Evolutionary conservation across 352 stramenopile species (phyloP).

Genomic region (Globisporangium spiculum): DNA sequence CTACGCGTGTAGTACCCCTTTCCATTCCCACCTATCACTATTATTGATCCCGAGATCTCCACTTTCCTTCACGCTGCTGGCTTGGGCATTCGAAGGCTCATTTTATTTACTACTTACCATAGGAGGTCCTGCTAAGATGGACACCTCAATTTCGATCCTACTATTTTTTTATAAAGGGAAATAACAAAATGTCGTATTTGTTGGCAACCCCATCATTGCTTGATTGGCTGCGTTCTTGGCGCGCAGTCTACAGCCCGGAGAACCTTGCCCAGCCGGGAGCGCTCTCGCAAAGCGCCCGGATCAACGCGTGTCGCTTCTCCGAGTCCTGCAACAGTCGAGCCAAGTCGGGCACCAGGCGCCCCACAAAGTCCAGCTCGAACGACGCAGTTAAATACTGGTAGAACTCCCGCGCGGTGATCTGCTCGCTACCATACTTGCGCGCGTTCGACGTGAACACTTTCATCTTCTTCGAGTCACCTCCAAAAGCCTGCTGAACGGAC

Average conservation of each 20-base stretch:
- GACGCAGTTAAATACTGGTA: slow-evolving; percentile 89
- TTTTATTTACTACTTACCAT: slow-evolving; percentile 18
- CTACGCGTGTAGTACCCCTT: slow-evolving; percentile 28
- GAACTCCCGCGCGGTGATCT: slow-evolving; percentile 85
- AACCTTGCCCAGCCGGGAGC: slow-evolving; percentile 82
- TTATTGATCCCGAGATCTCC: neutral
- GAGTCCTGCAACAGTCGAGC: slow-evolving; percentile 81
- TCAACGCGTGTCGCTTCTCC: slow-evolving; percentile 81
- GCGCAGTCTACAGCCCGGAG: slow-evolving; percentile 51
- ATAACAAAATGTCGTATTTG: slow-evolving; percentile 3
- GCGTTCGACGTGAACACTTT: slow-evolving; percentile 83
- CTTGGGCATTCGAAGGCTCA: slow-evolving; percentile 1
- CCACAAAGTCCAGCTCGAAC: slow-evolving; percentile 87
- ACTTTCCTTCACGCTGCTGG: too few species aligned
- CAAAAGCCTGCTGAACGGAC: slow-evolving; percentile 65
- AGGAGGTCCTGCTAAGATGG: slow-evolving; percentile 1
- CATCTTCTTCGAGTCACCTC: slow-evolving; percentile 80
- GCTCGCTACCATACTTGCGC: slow-evolving; percentile 81
- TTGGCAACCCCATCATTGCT: neutral
- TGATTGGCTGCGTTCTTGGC: neutral
- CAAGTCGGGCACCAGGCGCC: slow-evolving; percentile 78
- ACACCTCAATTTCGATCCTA: neutral
- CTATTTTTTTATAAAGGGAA: neutral
- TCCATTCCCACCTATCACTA: neutral
- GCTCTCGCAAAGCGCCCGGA: slow-evolving; percentile 80